Base-by-base conservation (phyloP, 805 yeast genomes). In the Kluyveromyces siamensis region DNA sequence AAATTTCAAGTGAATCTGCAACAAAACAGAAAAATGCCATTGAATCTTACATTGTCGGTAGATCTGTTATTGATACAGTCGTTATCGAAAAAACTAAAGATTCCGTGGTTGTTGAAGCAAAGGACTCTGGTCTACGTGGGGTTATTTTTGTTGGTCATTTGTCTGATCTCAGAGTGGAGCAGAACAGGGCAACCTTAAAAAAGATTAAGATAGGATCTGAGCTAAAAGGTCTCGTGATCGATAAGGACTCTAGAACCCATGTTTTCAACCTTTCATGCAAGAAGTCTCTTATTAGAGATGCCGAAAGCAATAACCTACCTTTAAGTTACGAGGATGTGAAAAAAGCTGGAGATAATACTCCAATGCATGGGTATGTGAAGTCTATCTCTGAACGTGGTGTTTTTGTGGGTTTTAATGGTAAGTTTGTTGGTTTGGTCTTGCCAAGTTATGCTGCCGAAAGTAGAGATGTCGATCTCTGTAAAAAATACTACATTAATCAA, bases 361-460 rank as follows among this genome's bases (percentile, higher is more conserved):
- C 70, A 27, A 66, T 87, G 46, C 75, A 77, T 49, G 99, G 98
- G 40, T 90, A 73, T 62, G 79, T 91, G 38, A 84, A 80, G 55
- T 82, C 89, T 17, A 79, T 84, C 17, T 86, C 95, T n/a, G 75
- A 74, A 41, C 75, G 75, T 61, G 98, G 98, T 54, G 72, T 88
- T 11, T 91, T 91, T 62, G 84, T 91, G 50, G 77, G 83, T 0
- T 91, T 91, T 66, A 87, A 83, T 49, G 84, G 85, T 53, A 78
- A 76, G 47, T 76, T 91, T 53, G 86, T 87, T 33, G 98, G 97
- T 46, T 74, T 91, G 54, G 84, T 88, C 4, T 75, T 87, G 52
- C 85, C 90, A 48, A 80, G 83, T 60, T 80, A 83, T 56, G 85
- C 85, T 19, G 72, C 80, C 6, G 77, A 76, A 35, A 73, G 74